These are phyloP conservation scores for Sclerotinia nivalis DNA, from an alignment of 2,329 filamentous ascomycete species.

Conservation along the genomic window DNA sequence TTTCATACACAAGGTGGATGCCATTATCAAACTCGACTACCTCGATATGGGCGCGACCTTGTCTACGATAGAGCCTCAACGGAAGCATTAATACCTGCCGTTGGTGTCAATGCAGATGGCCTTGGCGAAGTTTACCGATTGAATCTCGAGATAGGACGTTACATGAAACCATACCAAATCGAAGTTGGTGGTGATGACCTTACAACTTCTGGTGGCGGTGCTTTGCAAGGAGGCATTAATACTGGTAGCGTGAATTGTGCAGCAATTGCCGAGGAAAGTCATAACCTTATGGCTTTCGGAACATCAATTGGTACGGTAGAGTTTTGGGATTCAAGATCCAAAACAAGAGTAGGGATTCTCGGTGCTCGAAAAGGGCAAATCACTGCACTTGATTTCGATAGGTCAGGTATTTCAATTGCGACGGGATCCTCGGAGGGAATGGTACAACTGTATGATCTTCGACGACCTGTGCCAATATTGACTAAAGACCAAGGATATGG, in stretches of 20 bases:
- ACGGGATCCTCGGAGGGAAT: constrained; percentile 87
- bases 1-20: constrained; percentile 88
- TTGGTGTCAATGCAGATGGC: constrained; percentile 82
- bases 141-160: constrained; percentile 87
- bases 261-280: constrained; percentile 82
- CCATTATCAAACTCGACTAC: constrained; percentile 86
- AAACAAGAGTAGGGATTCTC: constrained; percentile 77
- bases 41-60: constrained; percentile 87
- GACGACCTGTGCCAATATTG: constrained; percentile 80
- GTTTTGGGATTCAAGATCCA: constrained; percentile 89
- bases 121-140: constrained; percentile 90
- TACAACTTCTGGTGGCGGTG: constrained; percentile 62
- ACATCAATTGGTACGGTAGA: constrained; percentile 95
- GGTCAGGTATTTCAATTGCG: constrained; percentile 79
- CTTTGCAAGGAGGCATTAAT: constrained; percentile 82
- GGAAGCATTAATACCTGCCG: constrained; percentile 83
- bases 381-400: constrained; percentile 83
- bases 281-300: constrained; percentile 89
- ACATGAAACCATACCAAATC: constrained; percentile 91
- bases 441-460: constrained; percentile 87
- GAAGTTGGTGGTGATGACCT: constrained; percentile 85
- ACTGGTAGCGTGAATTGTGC: constrained; percentile 86
- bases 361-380: constrained; percentile 70
- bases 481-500: constrained; percentile 97
- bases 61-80: constrained; percentile 79